Evolutionary conservation across 768 basidiomycete genomes (phyloP).

Genomic region (Floccularia luteovirens): DNA sequence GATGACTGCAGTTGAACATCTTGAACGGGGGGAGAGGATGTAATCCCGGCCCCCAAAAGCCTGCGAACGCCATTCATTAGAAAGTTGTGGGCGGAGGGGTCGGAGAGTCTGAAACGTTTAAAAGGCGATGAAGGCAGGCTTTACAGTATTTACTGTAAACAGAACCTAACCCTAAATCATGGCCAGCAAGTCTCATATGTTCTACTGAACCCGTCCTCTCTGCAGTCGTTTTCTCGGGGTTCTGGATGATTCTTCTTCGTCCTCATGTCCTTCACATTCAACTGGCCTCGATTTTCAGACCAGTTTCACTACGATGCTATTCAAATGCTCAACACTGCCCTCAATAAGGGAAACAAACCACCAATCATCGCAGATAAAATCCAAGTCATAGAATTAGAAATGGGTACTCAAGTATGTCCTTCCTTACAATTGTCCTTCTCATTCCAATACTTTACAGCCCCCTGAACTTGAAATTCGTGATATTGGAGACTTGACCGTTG

Average conservation of each 20-base stretch:
- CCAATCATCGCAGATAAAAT: constrained; percentile 97
- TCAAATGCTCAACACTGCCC: constrained; percentile 92
- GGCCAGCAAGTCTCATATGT: constrained; percentile 7
- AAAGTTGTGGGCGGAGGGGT: too few relatives aligned
- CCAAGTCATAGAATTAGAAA: constrained; percentile 97
- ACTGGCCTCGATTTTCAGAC: constrained; percentile 96
- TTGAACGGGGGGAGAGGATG: constrained; percentile 16
- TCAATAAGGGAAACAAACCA: constrained; percentile 96
- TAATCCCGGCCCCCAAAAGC: constrained; percentile 40
- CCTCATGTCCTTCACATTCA: constrained; percentile 87
- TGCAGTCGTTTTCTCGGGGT: background rate
- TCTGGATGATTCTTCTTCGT: constrained; percentile 1
- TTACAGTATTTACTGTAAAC: too few relatives aligned
- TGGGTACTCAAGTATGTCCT: constrained; percentile 86
- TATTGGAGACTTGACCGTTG: constrained; percentile 92
- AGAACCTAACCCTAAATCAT: constrained; percentile 14
- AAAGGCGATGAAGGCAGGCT: too few relatives aligned
- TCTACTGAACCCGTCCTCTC: constrained; percentile 7
- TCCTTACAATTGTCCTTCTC: constrained; percentile 2
- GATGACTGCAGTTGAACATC: constrained; percentile 10
- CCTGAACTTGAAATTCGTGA: constrained; percentile 96
- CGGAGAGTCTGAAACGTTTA: too few relatives aligned
- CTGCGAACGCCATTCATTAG: constrained; percentile 69
- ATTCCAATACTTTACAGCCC: constrained; percentile 45
- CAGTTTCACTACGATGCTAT: constrained; percentile 95